Base-by-base conservation (phyloP, 2,329 filamentous ascomycete species). In the Stachybotrys chartarum region DNA sequence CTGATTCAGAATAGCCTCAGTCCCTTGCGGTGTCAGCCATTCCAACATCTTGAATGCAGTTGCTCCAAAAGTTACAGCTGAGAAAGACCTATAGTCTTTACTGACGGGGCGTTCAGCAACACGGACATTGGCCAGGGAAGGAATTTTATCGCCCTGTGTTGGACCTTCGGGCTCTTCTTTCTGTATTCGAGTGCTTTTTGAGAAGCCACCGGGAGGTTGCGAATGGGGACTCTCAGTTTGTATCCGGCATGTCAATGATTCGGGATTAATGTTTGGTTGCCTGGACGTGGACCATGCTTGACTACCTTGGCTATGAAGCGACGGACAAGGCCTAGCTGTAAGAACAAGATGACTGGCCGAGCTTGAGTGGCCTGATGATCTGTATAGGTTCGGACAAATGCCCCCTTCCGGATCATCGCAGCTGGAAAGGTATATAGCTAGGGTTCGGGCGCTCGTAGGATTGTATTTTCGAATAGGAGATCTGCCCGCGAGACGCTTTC, bases 371-470 rank as follows among this genome's bases (percentile, higher is more conserved):
- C 71, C 69, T 52, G 72, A 73, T 1, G 75, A 69, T 6, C 71
- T 67, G 50, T 71, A 70, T 16, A 83, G 68, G 24, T 73, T 68
- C 1, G 78, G 78, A 52, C 91, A 96, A 0, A 96, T 74, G 3
- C 82, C 83, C 56, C 74, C 78, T 59, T 90, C 85, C 0, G 91
- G 84, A 60, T 94, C 84, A 63, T 92, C 88, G 65, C 91, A 85
- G 64, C 87, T 89, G 10, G 91, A 90, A 52, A 96, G 78, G 64
- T 89, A 90, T 55, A 90, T 82, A 12, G 91, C 91, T 35, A 96
- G 73, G 1, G 88, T 90, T 63, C 90, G 83, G 8, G 91, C 91
- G 64, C 90, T 96, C 50, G 91, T 84, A 24, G 87, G 81, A 56
- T 87, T 96, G 64, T 92, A 94, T 64, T 87, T 82, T 58, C 90